Percentiles rank a stretch among this genome's conserved stretches.
Evolutionary conservation across 2,329 filamentous ascomycete genomes (phyloP).

Genomic region (Colletotrichum kahawae): DNA sequence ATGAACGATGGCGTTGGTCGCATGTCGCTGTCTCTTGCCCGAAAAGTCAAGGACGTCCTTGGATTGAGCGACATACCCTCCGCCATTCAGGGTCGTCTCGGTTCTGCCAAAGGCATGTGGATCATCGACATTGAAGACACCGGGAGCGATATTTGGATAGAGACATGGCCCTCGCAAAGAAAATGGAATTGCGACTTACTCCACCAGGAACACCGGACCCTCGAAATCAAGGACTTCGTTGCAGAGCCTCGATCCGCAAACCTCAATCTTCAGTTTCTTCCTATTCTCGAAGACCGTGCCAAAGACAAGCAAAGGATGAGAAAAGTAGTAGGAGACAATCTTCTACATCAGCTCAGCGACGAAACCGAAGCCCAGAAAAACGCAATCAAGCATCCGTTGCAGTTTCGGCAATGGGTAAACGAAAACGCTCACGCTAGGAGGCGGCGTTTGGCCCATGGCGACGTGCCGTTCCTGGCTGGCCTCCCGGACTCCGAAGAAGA

Average conservation of each 20-base stretch:
- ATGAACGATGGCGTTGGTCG: conserved; percentile 72
- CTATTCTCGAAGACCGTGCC: conserved; percentile 69
- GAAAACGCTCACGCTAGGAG: conserved; percentile 38
- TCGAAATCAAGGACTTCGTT: conserved; percentile 65
- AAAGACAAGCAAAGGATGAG: conserved; percentile 50
- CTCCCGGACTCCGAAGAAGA: conserved; percentile 57
- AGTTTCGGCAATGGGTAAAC: conserved; percentile 60
- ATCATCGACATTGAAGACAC: conserved; percentile 59
- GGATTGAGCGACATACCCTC: conserved; percentile 61
- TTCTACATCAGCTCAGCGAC: conserved; percentile 52
- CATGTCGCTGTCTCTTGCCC: conserved; percentile 67
- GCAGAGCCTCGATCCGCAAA: conserved; percentile 53
- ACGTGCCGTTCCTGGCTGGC: conserved; percentile 50
- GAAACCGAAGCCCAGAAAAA: conserved; percentile 58
- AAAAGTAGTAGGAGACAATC: conserved; percentile 49
- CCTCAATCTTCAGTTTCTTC: conserved; percentile 72
- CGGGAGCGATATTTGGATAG: conserved; percentile 64
- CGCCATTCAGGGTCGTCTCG: conserved; percentile 73
- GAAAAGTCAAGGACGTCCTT: conserved; percentile 53
- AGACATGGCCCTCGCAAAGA: conserved; percentile 68
- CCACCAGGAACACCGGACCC: conserved; percentile 60
- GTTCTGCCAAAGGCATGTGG: conserved; percentile 79
- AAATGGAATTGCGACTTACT: conserved; percentile 66
- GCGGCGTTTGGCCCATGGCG: conserved; percentile 42
- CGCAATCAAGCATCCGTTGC: conserved; percentile 53